Conservation (phyloP, 371 early-diverging fungal species). For the Batkoa obscura region DNA sequence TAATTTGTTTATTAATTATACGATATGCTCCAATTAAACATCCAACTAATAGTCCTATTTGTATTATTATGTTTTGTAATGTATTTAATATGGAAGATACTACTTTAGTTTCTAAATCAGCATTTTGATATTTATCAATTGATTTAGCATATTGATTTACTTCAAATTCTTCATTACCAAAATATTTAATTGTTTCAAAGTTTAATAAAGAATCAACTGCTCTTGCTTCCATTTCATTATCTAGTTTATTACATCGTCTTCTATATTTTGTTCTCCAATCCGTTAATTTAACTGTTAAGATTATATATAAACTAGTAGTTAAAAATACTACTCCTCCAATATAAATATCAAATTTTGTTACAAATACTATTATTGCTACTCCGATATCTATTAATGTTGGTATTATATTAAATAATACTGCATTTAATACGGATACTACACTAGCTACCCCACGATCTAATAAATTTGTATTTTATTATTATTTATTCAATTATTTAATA, state of each 20-base stretch:
- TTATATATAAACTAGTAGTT: slow-evolving; percentile 75
- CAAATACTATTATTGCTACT: slow-evolving; percentile 56
- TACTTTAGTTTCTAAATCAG: slow-evolving; percentile 50
- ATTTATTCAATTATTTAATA: background rate
- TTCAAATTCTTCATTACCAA: slow-evolving; percentile 61
- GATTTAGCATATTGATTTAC: slow-evolving; percentile 51
- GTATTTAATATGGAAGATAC: slow-evolving; percentile 61
- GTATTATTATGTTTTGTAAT: slow-evolving; percentile 68
- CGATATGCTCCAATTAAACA: slow-evolving; percentile 59
- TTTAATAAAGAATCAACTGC: slow-evolving; percentile 86
- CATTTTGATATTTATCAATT: slow-evolving; percentile 53
- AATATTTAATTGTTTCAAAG: slow-evolving; percentile 90
- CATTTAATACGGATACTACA: slow-evolving; percentile 58
- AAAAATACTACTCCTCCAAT: slow-evolving; percentile 67
- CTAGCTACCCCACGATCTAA: slow-evolving; percentile 75
- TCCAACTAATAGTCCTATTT: slow-evolving; percentile 52
- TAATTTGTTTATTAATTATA: slow-evolving; percentile 43
- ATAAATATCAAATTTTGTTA: slow-evolving; percentile 41
- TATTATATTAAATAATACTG: slow-evolving; percentile 69
- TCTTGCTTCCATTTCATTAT: slow-evolving; percentile 48
- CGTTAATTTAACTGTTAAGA: slow-evolving; percentile 61
- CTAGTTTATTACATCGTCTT: slow-evolving; percentile 48
- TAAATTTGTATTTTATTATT: slow-evolving; percentile 1
- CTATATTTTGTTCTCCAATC: slow-evolving; percentile 84
- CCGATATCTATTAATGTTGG: slow-evolving; percentile 74